phyloP scores from a whole-genome alignment of 2,329 filamentous ascomycete genomes.

The Pezicula carpinea region DNA sequence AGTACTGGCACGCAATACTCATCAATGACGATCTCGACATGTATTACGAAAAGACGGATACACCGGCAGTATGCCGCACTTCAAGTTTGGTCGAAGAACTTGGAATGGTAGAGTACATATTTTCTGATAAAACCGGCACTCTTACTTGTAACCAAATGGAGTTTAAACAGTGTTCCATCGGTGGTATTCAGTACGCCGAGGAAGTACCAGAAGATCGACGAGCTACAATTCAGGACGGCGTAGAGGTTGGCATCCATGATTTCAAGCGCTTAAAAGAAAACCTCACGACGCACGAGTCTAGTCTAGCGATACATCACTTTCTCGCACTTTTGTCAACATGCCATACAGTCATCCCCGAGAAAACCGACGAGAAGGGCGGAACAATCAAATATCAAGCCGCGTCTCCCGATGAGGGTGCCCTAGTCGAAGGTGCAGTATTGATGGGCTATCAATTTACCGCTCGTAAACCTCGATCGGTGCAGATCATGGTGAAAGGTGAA shows the following conservation, averaged over 20 bases:
- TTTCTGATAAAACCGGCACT: conserved; percentile 96
- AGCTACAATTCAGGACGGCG: conserved; percentile 71
- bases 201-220: conserved; percentile 87
- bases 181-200: conserved; percentile 88
- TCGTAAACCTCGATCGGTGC: conserved; percentile 82
- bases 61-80: conserved; percentile 90
- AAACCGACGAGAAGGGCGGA: conserved; percentile 68
- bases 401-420: conserved; percentile 93
- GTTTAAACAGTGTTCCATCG: conserved; percentile 92
- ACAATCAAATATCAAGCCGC: conserved; percentile 97
- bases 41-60: conserved; percentile 93
- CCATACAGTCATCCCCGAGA: conserved; percentile 95
- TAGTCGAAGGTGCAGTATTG: conserved; percentile 82
- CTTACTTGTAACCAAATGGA: conserved; percentile 99
- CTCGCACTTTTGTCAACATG: conserved; percentile 82
- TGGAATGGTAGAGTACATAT: conserved; percentile 97
- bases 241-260: conserved; percentile 66
- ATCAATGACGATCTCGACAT: conserved; percentile 98
- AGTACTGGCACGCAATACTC: conserved; percentile 95
- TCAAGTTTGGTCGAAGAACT: conserved; percentile 95
- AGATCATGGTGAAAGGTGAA: conserved; percentile 70
- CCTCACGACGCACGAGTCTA: conserved; percentile 50
- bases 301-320: conserved; percentile 73
- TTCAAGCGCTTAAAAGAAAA: conserved; percentile 62
- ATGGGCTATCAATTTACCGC: conserved; percentile 89